Evolutionary conservation across 1,284 basidiomycete species (phyloP).

Genomic region (Heterobasidion irregulare): DNA sequence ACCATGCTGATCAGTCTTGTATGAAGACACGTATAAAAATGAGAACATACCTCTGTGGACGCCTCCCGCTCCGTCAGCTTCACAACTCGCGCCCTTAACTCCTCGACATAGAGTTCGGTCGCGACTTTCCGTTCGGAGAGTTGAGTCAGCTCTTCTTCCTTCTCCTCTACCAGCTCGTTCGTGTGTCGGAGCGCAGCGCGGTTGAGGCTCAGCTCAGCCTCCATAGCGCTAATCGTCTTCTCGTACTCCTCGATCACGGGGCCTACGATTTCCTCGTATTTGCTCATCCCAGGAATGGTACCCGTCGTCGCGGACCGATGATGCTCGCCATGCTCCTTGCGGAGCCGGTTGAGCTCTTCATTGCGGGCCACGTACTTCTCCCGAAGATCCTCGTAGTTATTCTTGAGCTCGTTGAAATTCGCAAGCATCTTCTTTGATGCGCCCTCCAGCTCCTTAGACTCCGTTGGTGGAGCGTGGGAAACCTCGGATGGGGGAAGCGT

Average conservation of each 20-base stretch:
- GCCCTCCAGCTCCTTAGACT: slow-evolving; percentile 32
- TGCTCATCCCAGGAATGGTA: slow-evolving; percentile 60
- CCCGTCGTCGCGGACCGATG: slow-evolving; percentile 49
- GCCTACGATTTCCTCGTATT: slow-evolving; percentile 94
- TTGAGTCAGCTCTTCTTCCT: slow-evolving; percentile 68
- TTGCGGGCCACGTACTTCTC: slow-evolving; percentile 80
- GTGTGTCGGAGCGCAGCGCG: slow-evolving; percentile 84
- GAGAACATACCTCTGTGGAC: slow-evolving; percentile 69
- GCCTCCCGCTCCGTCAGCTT: slow-evolving; percentile 86
- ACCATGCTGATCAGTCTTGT: slow-evolving; percentile 4
- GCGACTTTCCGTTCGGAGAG: slow-evolving; percentile 65
- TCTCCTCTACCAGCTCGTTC: slow-evolving; percentile 88
- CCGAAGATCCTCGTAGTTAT: slow-evolving; percentile 78
- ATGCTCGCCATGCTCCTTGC: slow-evolving; percentile 69
- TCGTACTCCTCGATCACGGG: slow-evolving; percentile 99
- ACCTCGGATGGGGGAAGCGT: slow-evolving; percentile 9
- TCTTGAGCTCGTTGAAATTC: slow-evolving; percentile 72
- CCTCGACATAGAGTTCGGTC: slow-evolving; percentile 81
- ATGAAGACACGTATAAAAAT: slow-evolving; percentile 4
- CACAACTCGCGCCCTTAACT: slow-evolving; percentile 71
- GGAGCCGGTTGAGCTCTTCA: slow-evolving; percentile 75
- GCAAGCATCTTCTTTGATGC: slow-evolving; percentile 60
- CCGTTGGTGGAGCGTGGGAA: not conserved
- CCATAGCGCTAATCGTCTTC: slow-evolving; percentile 92
- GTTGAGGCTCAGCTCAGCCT: slow-evolving; percentile 88